phyloP scores from a whole-genome alignment of 352 stramenopile genomes.

The Pythium oligandrum region DNA sequence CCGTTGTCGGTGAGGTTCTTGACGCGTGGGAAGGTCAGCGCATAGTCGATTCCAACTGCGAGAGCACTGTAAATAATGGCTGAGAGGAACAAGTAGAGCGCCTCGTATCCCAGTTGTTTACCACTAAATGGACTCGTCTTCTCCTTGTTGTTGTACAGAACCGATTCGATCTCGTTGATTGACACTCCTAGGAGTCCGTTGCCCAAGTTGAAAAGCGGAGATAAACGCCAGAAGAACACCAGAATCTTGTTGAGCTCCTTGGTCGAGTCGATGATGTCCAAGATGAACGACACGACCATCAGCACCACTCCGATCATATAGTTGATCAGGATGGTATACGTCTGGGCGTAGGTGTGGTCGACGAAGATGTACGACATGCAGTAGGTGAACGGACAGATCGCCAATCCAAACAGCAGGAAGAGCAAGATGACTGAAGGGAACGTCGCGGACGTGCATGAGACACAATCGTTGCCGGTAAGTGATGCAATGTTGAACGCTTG shows the following conservation, averaged over 20 bases:
- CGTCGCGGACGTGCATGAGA: constrained; percentile 36
- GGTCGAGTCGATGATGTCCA: constrained; percentile 45
- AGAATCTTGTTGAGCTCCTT: constrained; percentile 43
- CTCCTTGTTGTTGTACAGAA: too few relatives aligned
- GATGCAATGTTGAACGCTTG: constrained; percentile 38
- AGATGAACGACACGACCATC: constrained; percentile 53
- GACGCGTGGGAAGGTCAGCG: too few relatives aligned
- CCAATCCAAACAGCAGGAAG: constrained; percentile 53
- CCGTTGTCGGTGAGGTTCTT: too few relatives aligned
- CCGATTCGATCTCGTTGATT: constrained; percentile 11
- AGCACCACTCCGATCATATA: constrained; percentile 57
- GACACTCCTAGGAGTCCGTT: constrained; percentile 29
- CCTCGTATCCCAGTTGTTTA: too few relatives aligned
- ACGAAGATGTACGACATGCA: constrained; percentile 63
- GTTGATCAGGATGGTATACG: constrained; percentile 68
- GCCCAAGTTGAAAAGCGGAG: constrained; percentile 43
- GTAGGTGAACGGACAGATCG: constrained; percentile 66
- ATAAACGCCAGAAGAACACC: constrained; percentile 70
- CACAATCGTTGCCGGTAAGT: constrained; percentile 43
- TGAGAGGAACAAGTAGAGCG: too few relatives aligned
- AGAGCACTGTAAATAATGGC: too few relatives aligned
- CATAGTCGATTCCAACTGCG: too few relatives aligned
- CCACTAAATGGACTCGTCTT: too few relatives aligned
- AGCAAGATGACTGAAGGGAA: constrained; percentile 49
- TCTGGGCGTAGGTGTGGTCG: constrained; percentile 58